A percentile compares a stretch with the other conserved stretches of the same genome.
phyloP scores from a whole-genome alignment of 2,329 filamentous ascomycete genomes.

The Celoporthe dispersa region DNA sequence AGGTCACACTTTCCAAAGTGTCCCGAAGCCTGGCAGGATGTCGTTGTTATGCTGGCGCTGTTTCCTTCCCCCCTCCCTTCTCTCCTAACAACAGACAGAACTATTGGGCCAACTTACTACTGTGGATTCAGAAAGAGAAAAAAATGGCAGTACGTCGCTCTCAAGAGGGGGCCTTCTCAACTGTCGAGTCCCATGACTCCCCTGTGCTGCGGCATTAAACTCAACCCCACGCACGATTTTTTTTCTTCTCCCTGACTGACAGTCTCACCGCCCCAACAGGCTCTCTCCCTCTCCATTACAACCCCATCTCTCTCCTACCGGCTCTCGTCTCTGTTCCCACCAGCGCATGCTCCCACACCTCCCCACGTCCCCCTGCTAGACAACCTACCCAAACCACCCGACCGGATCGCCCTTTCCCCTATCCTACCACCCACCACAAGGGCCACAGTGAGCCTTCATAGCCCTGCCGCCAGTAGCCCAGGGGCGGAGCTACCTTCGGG shows the following conservation, averaged over 20 bases:
- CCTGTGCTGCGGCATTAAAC: background rate
- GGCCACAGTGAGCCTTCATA: background rate
- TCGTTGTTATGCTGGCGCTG: background rate
- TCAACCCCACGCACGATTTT: too few relatives aligned
- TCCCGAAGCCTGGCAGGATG: background rate
- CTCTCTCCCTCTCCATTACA: too few relatives aligned
- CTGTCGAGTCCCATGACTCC: background rate
- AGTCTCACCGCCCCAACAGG: background rate
- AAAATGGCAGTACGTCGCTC: background rate
- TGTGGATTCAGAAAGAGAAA: background rate
- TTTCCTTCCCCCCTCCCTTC: background rate
- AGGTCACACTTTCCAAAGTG: background rate
- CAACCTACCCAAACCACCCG: constrained; percentile 3
- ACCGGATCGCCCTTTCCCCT: constrained; percentile 1
- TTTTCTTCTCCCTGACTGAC: too few relatives aligned
- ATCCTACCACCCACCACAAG: background rate
- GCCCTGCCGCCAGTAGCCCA: background rate
- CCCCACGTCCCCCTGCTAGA: background rate
- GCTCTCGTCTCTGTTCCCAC: background rate
- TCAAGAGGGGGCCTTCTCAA: too few relatives aligned
- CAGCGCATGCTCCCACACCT: background rate
- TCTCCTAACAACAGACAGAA: background rate
- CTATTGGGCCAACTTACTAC: background rate
- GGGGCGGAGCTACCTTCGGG: background rate
- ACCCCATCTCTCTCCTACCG: background rate